Evolutionary conservation across 352 stramenopile species (phyloP), one percentile per base, ranked within the genome.

Genomic region (Pythium angustatum): DNA sequence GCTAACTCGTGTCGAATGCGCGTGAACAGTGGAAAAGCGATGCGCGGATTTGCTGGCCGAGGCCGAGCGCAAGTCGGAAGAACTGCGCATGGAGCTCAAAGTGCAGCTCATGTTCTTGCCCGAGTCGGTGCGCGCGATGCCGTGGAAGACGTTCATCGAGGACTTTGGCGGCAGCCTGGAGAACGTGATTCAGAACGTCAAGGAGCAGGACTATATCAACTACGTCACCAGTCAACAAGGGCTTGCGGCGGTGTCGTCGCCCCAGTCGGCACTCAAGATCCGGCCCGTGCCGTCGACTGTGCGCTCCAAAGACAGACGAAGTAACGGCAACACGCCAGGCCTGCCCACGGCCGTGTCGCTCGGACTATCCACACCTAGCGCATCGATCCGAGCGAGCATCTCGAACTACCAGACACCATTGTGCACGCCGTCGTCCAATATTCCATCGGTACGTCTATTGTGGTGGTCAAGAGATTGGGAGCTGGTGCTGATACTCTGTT

Each of bases 121-220:
- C 21, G 77, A 90, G 52, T 73, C 80, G 6, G 83, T 93, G 65
- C 83, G 81, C 26, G 71, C 77, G 58, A 91, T 93, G 83, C 73
- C 81, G 15, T 91, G 83, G 83, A 88, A 86, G 64, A 90, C 77
- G 40, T 91, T 93, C 62, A 86, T 83, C 41, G 77, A 85, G n/a
- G 81, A 92, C 64, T 92, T 87, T 67, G 80, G 77, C 38, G 85
- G 85, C 41, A 81, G 83, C 58, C 69, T 93, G 27, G 71, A 85
- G 54, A 90, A 87, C 61, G 82, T 81, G 44, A 90, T 91, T 34
- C 65, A 90, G 64, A 85, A 83, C 59, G 79, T 90, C 57, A 73
- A 76, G 52, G 52, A 73, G 22, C 66, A 73, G 34, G 66, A 73
- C 54, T 73, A 73, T 36, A 60, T 73, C 43, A 65, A 68, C 43